phyloP scores from a whole-genome alignment of 495 filamentous ascomycete genomes.

The Hypomontagnella monticulosa region DNA sequence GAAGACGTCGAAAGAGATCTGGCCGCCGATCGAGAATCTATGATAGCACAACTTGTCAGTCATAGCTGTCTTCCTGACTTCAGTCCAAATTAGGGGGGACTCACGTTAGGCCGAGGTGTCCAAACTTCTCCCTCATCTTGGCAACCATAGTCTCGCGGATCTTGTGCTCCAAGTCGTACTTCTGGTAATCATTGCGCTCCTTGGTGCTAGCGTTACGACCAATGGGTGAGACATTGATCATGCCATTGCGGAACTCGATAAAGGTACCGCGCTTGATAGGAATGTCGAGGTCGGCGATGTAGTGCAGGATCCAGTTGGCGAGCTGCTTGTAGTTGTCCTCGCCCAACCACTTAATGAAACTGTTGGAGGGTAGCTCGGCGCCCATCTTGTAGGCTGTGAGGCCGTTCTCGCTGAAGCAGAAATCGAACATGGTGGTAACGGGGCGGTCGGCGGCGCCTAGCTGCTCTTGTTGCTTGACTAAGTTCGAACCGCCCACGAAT shows the following conservation, averaged over 20 bases:
- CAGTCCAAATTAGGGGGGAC: constrained; percentile 36
- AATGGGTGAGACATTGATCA: constrained; percentile 93
- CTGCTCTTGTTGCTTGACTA: constrained; percentile 95
- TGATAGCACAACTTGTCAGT: background rate
- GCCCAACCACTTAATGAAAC: constrained; percentile 92
- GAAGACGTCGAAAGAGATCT: constrained; percentile 99
- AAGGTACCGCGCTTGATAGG: constrained; percentile 96
- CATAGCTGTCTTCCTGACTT: background rate
- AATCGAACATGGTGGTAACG: constrained; percentile 89
- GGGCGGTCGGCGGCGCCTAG: constrained; percentile 70
- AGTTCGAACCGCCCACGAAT: constrained; percentile 87
- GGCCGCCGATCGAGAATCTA: constrained; percentile 92
- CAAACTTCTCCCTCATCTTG: constrained; percentile 80
- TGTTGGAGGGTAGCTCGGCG: constrained; percentile 71
- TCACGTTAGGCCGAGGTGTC: constrained; percentile 84
- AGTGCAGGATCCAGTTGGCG: constrained; percentile 84
- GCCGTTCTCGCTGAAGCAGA: constrained; percentile 95
- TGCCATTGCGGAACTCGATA: constrained; percentile 95
- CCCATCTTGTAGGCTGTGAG: constrained; percentile 89
- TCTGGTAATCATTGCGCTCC: constrained; percentile 82
- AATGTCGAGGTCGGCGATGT: constrained; percentile 86
- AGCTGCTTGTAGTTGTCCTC: constrained; percentile 92
- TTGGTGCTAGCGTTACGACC: constrained; percentile 86
- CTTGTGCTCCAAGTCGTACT: constrained; percentile 78
- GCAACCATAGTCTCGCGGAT: constrained; percentile 77